phyloP scores from a whole-genome alignment of 305 asterid species.

The Nicotiana rustica region DNA sequence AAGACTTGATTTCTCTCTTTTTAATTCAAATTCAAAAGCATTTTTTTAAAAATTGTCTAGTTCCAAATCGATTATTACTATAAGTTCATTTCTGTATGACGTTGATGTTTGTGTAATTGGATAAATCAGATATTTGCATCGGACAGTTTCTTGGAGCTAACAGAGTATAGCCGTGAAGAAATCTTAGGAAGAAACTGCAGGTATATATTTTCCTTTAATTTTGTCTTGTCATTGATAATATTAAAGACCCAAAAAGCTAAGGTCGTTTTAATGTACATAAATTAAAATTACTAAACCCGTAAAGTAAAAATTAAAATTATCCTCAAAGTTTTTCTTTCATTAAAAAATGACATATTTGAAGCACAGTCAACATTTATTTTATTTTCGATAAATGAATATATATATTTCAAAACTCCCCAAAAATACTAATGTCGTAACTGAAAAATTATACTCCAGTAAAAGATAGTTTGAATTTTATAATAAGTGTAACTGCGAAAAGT shows the following conservation, averaged over 20 bases:
- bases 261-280: too few species aligned
- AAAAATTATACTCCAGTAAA: too few species aligned
- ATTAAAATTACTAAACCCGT: too few species aligned
- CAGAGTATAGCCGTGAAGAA: slow-evolving; percentile 97
- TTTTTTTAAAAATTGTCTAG: not conserved
- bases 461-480: too few species aligned
- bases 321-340: too few species aligned
- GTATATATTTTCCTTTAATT: slow-evolving; percentile 43
- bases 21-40: not conserved
- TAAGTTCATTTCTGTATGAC: not conserved
- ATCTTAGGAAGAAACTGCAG: slow-evolving; percentile 98
- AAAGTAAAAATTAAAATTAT: too few species aligned
- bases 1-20: slow-evolving; percentile 36
- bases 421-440: too few species aligned
- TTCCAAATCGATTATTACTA: not conserved
- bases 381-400: too few species aligned
- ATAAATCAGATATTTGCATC: slow-evolving; percentile 84
- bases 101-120: slow-evolving; percentile 5
- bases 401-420: too few species aligned
- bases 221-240: not conserved
- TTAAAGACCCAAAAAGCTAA: not conserved
- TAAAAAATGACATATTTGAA: too few species aligned
- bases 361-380: too few species aligned
- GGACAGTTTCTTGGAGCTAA: slow-evolving; percentile 98
- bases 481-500: not conserved